Base-by-base conservation (phyloP, 257 asterid species). In the Solanum habrochaites region DNA sequence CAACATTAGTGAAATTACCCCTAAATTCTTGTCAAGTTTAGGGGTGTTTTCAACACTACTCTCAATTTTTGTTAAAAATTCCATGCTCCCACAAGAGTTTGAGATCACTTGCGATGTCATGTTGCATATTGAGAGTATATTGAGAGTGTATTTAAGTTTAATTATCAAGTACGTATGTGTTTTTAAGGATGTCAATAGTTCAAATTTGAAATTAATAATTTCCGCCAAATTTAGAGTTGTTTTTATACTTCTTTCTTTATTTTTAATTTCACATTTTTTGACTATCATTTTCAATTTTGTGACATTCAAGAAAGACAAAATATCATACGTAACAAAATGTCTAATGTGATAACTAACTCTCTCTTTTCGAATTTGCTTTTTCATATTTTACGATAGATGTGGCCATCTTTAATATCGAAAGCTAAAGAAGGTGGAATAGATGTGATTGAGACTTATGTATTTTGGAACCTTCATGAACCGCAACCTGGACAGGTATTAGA, bases 381-480 rank as follows among this genome's bases (percentile, higher is more conserved):
- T 25, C 32, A 3, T 69, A 69, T 18, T 40, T 27, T 80, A 18
- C 18, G 9, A 27, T 90, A 96, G 99, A 96, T 95, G 98, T 96
- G 99, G 99, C 89, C 96, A 27, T 86, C 95, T 72, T 60, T 96
- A 52, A 96, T 96, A 88, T 86, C 92, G 27, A 91, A 95, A 89
- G 98, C 97, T 62, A 96, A 94, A 89, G 27, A 6, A 14, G 99
- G 99, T 4, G 99, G 99, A 80, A 32, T 96, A 1, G 93, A 94
- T 85, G 94, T 91, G 6, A 96, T 96, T 56, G 95, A 93, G 43
- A 96, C 99, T 5, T 96, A 96, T 43, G 98, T 94, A 8, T 96
- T 96, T 88, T 96, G 98, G 99, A 93, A 95, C 83, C 88, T 94
- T 15, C 99, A 96, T 49, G 99, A 96, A 84, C 97, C 98, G 27